Percentiles rank a stretch among this genome's conserved stretches.
Conservation (phyloP, 73 alveolate species). For the Tetrahymena thermophila region DNA sequence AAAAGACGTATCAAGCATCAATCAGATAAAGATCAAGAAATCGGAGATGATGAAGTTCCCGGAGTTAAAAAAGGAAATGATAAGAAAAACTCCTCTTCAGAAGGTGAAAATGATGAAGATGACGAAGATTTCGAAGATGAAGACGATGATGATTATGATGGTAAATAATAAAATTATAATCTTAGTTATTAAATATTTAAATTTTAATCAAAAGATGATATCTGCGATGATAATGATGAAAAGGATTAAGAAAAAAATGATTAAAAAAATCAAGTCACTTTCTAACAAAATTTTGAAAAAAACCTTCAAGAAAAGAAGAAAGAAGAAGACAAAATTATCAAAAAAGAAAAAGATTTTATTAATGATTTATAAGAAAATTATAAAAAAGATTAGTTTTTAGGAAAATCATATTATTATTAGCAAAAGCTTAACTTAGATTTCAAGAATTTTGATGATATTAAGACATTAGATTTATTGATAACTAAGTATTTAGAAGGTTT, state of each 20-base stretch:
- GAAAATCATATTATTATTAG: conserved; percentile 60
- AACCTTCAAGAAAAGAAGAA: conserved; percentile 36
- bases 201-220: conserved; percentile 42
- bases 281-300: conserved; percentile 44
- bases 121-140: not conserved
- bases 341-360: conserved; percentile 6
- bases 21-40: not conserved
- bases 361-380: conserved; percentile 6
- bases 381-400: conserved; percentile 5
- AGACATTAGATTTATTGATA: conserved; percentile 47
- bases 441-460: conserved; percentile 57
- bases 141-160: conserved; percentile 23
- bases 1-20: not conserved
- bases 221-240: conserved; percentile 57
- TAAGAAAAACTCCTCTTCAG: conserved; percentile 33
- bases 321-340: conserved; percentile 19
- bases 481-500: conserved; percentile 85
- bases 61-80: conserved; percentile 22
- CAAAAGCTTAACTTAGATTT: conserved; percentile 65
- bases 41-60: conserved; percentile 27
- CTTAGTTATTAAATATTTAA: not conserved
- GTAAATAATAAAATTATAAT: conserved; percentile 25
- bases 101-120: conserved; percentile 38
- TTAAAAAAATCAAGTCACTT: conserved; percentile 37
- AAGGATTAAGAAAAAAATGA: conserved; percentile 14